A percentile compares a stretch with the other conserved stretches of the same genome.
Conservation (phyloP, 805 yeast species). For the Saccharomycopsis sp. region DNA sequence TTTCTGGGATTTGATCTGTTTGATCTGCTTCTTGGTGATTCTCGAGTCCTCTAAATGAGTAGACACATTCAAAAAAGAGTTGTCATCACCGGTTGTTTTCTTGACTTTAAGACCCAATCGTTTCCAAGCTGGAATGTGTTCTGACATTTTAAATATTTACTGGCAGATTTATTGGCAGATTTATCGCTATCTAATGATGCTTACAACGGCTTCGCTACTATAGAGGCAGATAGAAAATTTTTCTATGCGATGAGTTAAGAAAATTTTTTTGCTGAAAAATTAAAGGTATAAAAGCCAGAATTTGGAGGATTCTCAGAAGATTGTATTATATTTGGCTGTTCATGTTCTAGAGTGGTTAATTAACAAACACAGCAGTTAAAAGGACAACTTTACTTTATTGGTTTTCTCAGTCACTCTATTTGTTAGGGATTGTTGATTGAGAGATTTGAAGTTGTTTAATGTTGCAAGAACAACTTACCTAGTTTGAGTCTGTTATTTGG, state of each 20-base stretch:
- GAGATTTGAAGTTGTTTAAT: neutral
- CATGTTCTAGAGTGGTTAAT: neutral
- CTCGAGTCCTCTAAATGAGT: slow-evolving; percentile 40
- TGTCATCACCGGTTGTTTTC: slow-evolving; percentile 33
- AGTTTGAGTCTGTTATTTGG: slow-evolving; percentile 1
- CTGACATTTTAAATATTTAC: slow-evolving; percentile 21
- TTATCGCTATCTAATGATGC: neutral
- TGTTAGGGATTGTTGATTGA: neutral
- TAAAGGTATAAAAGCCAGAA: too few species aligned
- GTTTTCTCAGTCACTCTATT: neutral
- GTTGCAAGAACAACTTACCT: neutral
- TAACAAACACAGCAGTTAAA: neutral
- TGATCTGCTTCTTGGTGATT: slow-evolving; percentile 37
- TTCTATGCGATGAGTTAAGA: neutral
- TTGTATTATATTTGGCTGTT: neutral
- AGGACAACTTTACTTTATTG: neutral
- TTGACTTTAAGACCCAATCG: slow-evolving; percentile 62
- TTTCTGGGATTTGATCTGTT: slow-evolving; percentile 30
- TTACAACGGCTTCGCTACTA: too few species aligned
- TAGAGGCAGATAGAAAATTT: neutral
- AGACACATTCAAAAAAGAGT: slow-evolving; percentile 23
- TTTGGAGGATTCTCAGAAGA: neutral
- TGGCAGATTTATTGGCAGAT: neutral
- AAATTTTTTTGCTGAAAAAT: neutral
- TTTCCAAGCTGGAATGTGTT: slow-evolving; percentile 75